Evolutionary conservation across 805 yeast species (phyloP).

Genomic region (Candida piceae): DNA sequence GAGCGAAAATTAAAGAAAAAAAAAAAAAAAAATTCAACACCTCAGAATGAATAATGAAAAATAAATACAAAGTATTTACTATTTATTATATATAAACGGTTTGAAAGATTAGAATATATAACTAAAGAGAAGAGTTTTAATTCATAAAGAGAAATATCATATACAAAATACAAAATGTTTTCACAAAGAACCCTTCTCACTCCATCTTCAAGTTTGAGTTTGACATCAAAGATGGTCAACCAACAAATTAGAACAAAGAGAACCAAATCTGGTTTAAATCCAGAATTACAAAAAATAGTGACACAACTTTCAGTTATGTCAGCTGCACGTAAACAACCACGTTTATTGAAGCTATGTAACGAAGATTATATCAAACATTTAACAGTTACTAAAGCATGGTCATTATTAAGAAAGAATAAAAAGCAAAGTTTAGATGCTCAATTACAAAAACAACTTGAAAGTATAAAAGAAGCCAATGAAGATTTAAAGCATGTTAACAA

Average conservation of each 20-base stretch:
- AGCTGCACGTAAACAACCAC: slow-evolving; percentile 86
- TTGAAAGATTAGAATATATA: no score
- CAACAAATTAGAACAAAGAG: slow-evolving; percentile 40
- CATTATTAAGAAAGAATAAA: slow-evolving; percentile 49
- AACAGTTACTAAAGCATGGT: slow-evolving; percentile 82
- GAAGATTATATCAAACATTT: slow-evolving; percentile 86
- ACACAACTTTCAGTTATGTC: slow-evolving; percentile 74
- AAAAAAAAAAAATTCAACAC: no score
- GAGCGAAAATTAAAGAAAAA: no score
- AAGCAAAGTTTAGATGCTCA: slow-evolving; percentile 37
- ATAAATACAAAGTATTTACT: no score
- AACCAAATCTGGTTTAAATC: slow-evolving; percentile 26
- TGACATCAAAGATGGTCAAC: neutral
- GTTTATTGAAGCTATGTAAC: slow-evolving; percentile 61
- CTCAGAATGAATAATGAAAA: no score
- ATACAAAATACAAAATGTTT: neutral
- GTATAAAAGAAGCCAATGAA: slow-evolving; percentile 67
- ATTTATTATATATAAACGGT: no score
- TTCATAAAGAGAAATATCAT: neutral
- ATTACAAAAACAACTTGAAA: slow-evolving; percentile 55
- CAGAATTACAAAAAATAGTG: slow-evolving; percentile 27
- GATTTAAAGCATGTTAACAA: slow-evolving; percentile 52
- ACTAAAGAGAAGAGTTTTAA: no score
- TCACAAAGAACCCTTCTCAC: neutral
- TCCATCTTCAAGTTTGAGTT: neutral